Percentiles rank a stretch among this genome's conserved stretches.
Evolutionary conservation across 345 rosid species (phyloP).

Genomic region (Eucalyptus lansdowneana): DNA sequence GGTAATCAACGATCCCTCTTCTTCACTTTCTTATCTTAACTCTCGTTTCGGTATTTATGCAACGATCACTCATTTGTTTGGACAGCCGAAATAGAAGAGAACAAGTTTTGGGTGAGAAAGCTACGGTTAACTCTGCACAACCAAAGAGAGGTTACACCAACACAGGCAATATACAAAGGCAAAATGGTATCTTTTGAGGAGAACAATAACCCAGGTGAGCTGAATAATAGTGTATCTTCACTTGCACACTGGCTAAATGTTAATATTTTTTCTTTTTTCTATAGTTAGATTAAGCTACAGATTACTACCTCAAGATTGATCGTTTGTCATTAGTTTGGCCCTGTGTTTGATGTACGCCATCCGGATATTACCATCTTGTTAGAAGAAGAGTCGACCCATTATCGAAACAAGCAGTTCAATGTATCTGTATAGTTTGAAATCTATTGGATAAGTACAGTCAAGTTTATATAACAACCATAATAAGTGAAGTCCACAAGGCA

Average conservation of each 20-base stretch:
- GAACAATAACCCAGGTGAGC: not conserved
- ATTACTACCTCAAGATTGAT: not conserved
- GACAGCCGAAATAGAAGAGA: not conserved
- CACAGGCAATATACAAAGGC: not conserved
- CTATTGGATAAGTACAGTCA: not conserved
- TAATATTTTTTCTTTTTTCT: not conserved
- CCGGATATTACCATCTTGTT: not conserved
- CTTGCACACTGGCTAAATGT: not conserved
- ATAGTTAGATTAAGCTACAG: not conserved
- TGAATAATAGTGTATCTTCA: not conserved
- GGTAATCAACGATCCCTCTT: not conserved
- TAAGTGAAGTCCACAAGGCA: not conserved
- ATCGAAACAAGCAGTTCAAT: not conserved
- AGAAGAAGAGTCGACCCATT: not conserved
- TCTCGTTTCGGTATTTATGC: not conserved
- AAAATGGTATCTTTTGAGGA: not conserved
- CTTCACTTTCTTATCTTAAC: not conserved
- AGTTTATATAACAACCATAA: not conserved
- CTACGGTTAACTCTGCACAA: not conserved
- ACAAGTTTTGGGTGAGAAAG: not conserved
- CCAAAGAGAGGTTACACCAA: not conserved
- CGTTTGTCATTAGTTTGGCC: not conserved
- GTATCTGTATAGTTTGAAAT: not conserved
- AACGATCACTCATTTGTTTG: not conserved
- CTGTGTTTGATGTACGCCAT: not conserved